Evolutionary conservation across 2,329 filamentous ascomycete genomes (phyloP).

Genomic region (Penicillium thymicola): DNA sequence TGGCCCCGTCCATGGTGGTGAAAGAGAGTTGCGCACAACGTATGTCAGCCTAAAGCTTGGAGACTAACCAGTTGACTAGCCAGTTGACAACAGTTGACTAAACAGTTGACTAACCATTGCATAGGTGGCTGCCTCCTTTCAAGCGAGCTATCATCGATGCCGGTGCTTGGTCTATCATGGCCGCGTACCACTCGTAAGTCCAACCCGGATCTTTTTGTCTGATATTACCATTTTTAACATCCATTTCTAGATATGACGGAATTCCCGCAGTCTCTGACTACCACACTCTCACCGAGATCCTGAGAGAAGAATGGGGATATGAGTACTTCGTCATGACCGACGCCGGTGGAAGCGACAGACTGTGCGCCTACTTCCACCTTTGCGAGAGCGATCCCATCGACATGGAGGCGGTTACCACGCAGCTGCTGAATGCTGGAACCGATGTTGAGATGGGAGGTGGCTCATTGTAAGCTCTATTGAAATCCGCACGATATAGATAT

Average conservation of each 20-base stretch:
- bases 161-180: slow-evolving; percentile 68
- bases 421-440: slow-evolving; percentile 64
- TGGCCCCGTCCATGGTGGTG: slow-evolving; percentile 56
- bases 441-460: slow-evolving; percentile 76
- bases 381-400: slow-evolving; percentile 61
- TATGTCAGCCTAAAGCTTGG: slow-evolving; percentile 43
- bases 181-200: slow-evolving; percentile 61
- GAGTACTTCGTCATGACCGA: slow-evolving; percentile 65
- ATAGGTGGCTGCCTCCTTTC: slow-evolving; percentile 54
- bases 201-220: neutral
- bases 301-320: slow-evolving; percentile 70
- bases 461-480: slow-evolving; percentile 48
- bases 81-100: neutral
- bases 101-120: neutral
- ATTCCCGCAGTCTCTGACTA: slow-evolving; percentile 64
- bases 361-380: slow-evolving; percentile 63
- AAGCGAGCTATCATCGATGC: slow-evolving; percentile 69
- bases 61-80: neutral
- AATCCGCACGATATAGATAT: neutral
- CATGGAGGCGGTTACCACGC: slow-evolving; percentile 61
- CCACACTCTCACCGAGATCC: slow-evolving; percentile 64
- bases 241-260: slow-evolving; percentile 58
- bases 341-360: slow-evolving; percentile 66
- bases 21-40: slow-evolving; percentile 54
- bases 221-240: neutral